A percentile compares a stretch with the other conserved stretches of the same genome.
Evolutionary conservation across 2,329 filamentous ascomycete genomes (phyloP).

Genomic region (Aspergillus sergii): DNA sequence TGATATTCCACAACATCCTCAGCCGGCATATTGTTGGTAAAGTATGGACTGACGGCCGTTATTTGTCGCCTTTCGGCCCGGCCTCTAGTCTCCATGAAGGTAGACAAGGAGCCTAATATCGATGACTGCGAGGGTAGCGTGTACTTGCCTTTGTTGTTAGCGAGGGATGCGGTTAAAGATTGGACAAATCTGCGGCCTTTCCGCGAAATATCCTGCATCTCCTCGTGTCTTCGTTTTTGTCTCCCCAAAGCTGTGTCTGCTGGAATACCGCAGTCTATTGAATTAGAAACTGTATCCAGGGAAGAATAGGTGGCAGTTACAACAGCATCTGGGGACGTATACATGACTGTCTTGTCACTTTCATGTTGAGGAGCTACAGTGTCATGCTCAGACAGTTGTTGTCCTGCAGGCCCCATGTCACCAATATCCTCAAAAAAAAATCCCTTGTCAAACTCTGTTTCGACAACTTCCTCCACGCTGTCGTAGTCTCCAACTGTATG

Average conservation of each 20-base stretch:
- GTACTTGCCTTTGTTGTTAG: neutral
- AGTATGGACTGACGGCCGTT: constrained; percentile 30
- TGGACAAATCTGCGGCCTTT: neutral
- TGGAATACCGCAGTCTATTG: neutral
- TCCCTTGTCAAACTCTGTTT: neutral
- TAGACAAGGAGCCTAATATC: constrained; percentile 50
- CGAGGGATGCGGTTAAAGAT: neutral
- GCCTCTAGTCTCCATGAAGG: constrained; percentile 55
- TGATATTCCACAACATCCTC: neutral
- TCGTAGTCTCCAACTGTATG: too few species aligned
- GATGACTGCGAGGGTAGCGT: neutral
- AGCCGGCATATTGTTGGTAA: constrained; percentile 1
- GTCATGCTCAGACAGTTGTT: neutral
- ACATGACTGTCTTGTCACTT: neutral
- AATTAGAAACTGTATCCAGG: neutral
- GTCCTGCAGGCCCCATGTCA: neutral
- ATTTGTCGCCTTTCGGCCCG: constrained; percentile 29
- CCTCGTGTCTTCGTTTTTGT: neutral
- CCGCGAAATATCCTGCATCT: neutral
- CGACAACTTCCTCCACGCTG: too few species aligned
- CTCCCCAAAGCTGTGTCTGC: neutral
- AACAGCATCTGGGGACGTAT: too few species aligned
- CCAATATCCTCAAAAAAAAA: neutral
- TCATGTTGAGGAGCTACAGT: neutral
- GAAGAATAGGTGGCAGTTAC: neutral